Conservation (phyloP, 2,329 filamentous ascomycete genomes). For the Sphaceloma murrayae region DNA sequence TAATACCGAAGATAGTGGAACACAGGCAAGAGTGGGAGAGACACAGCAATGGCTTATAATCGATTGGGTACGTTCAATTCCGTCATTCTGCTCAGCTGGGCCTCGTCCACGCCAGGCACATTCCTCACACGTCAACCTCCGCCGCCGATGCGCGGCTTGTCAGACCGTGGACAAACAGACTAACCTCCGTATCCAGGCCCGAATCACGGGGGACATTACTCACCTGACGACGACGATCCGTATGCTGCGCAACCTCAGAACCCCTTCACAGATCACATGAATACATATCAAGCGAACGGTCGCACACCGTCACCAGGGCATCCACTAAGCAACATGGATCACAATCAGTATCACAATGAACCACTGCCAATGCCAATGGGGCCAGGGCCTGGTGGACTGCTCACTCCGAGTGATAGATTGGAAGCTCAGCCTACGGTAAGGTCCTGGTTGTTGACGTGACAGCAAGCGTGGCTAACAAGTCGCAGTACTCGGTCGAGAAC, state of each 20-base stretch:
- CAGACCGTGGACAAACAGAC: constrained; percentile 15
- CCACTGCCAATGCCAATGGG: constrained; percentile 63
- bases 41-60: constrained; percentile 58
- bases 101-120: background rate
- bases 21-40: background rate
- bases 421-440: constrained; percentile 76
- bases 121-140: constrained; percentile 1
- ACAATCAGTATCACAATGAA: constrained; percentile 55
- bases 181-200: constrained; percentile 14
- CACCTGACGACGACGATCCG: constrained; percentile 22
- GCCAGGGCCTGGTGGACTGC: constrained; percentile 37
- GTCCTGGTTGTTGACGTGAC: no score
- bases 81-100: background rate
- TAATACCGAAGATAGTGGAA: background rate
- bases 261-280: constrained; percentile 34
- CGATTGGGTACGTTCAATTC: constrained; percentile 53
- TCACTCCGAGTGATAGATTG: constrained; percentile 63
- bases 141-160: background rate
- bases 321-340: constrained; percentile 67
- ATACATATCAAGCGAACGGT: constrained; percentile 43
- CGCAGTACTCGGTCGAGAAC: constrained; percentile 61
- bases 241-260: constrained; percentile 23
- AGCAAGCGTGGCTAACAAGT: constrained; percentile 4
- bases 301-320: constrained; percentile 70
- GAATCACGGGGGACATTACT: constrained; percentile 18